Percentiles rank a stretch among this genome's conserved stretches.
phyloP scores from a whole-genome alignment of 495 filamentous ascomycete genomes.

The Pyrenula massariospora region DNA sequence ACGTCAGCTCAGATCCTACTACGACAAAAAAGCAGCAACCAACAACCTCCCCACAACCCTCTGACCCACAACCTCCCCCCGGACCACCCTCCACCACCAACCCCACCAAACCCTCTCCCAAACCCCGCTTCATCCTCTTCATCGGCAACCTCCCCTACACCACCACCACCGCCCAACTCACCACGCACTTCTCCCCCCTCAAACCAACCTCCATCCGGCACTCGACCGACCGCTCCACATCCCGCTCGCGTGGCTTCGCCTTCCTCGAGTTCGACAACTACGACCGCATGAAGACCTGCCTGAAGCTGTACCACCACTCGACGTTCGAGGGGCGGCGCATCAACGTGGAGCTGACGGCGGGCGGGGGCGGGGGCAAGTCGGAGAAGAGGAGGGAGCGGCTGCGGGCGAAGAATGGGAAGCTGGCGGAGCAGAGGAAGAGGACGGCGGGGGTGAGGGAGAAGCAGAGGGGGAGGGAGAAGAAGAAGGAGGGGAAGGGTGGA shows the following conservation, averaged over 20 bases:
- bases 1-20: too few relatives aligned
- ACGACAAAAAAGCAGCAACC: neutral
- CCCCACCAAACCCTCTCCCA: slow-evolving; percentile 23
- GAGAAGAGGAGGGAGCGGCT: slow-evolving; percentile 62
- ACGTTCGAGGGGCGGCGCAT: slow-evolving; percentile 63
- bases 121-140: slow-evolving; percentile 70
- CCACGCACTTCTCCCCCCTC: slow-evolving; percentile 66
- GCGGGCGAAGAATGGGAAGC: slow-evolving; percentile 72
- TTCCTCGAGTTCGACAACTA: slow-evolving; percentile 87
- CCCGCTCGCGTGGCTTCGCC: slow-evolving; percentile 73
- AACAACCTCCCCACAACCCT: neutral
- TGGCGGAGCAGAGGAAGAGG: slow-evolving; percentile 65
- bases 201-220: slow-evolving; percentile 63
- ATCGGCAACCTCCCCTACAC: slow-evolving; percentile 88
- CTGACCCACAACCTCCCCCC: neutral
- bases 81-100: neutral
- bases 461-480: slow-evolving; percentile 34
- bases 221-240: slow-evolving; percentile 56
- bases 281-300: slow-evolving; percentile 87
- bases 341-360: slow-evolving; percentile 87
- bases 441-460: slow-evolving; percentile 33
- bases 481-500: slow-evolving; percentile 25
- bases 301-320: slow-evolving; percentile 81
- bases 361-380: slow-evolving; percentile 74
- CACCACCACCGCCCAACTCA: slow-evolving; percentile 54